A percentile compares a stretch with the other conserved stretches of the same genome.
Conservation (phyloP, 1,284 basidiomycete species). For the Dichomitus squalens region DNA sequence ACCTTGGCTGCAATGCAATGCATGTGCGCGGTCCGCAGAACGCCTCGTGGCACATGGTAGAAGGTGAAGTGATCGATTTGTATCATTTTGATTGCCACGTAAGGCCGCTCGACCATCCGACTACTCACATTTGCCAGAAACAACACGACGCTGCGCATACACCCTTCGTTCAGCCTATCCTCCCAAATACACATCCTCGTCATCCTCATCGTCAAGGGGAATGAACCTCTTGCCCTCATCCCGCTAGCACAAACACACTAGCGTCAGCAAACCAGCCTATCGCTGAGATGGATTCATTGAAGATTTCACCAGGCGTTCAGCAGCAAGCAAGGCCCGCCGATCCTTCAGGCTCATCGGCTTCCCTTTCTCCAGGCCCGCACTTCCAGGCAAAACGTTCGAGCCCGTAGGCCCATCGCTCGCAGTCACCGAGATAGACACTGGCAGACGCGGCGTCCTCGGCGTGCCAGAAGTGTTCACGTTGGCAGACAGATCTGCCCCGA, state of each 20-base stretch:
- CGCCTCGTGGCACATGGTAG: too few relatives aligned
- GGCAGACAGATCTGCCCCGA: background rate
- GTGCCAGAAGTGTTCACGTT: background rate
- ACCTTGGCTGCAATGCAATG: too few relatives aligned
- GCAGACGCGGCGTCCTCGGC: background rate
- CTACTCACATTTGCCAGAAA: background rate
- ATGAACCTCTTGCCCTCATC: conserved; percentile 33
- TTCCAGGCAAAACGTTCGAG: background rate
- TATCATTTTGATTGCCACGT: background rate
- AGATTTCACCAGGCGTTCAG: conserved; percentile 20
- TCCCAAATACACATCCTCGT: background rate
- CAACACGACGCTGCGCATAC: background rate
- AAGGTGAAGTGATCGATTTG: too few relatives aligned
- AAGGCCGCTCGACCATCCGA: background rate
- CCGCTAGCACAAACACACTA: conserved; percentile 8
- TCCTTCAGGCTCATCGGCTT: conserved; percentile 34
- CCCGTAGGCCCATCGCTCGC: background rate
- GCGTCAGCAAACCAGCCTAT: background rate
- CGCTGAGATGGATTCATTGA: background rate
- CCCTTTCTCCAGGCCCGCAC: conserved; percentile 13
- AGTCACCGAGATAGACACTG: background rate
- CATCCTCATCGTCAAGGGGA: conserved; percentile 24
- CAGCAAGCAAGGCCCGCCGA: conserved; percentile 21
- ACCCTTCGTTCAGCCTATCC: too few relatives aligned
- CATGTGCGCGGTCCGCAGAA: too few relatives aligned